Conservation (phyloP, 306 rosid genomes). For the Ammopiptanthus mongolicus region DNA sequence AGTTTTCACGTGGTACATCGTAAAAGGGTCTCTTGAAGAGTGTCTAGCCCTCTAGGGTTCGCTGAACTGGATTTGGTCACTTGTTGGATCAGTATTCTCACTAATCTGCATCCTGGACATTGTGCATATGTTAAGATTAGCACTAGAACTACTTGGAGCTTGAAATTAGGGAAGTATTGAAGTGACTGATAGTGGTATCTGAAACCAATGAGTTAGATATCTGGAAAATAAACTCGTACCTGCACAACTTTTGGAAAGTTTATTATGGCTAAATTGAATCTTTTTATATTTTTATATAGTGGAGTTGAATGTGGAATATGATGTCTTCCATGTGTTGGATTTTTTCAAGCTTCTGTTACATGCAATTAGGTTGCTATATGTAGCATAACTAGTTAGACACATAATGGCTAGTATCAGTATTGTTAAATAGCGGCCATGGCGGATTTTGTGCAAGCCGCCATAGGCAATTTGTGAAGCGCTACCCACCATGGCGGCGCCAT, state of each 20-base stretch:
- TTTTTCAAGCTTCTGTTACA: constrained; percentile 4
- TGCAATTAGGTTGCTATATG: background rate
- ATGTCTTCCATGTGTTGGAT: background rate
- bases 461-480: too few relatives aligned
- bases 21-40: background rate
- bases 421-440: too few relatives aligned
- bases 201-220: background rate
- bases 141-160: background rate
- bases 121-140: background rate
- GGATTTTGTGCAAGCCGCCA: too few relatives aligned
- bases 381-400: background rate
- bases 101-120: background rate
- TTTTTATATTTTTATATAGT: background rate
- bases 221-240: background rate
- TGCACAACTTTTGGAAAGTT: constrained; percentile 1
- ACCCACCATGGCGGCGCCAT: too few relatives aligned
- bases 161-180: background rate
- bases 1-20: background rate
- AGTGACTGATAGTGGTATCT: background rate
- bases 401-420: background rate
- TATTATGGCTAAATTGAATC: background rate
- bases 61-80: background rate
- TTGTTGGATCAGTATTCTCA: background rate
- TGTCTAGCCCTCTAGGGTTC: background rate
- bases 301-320: background rate